Base-by-base conservation (phyloP, 352 stramenopile species). In the Globisporangium yorkense region DNA sequence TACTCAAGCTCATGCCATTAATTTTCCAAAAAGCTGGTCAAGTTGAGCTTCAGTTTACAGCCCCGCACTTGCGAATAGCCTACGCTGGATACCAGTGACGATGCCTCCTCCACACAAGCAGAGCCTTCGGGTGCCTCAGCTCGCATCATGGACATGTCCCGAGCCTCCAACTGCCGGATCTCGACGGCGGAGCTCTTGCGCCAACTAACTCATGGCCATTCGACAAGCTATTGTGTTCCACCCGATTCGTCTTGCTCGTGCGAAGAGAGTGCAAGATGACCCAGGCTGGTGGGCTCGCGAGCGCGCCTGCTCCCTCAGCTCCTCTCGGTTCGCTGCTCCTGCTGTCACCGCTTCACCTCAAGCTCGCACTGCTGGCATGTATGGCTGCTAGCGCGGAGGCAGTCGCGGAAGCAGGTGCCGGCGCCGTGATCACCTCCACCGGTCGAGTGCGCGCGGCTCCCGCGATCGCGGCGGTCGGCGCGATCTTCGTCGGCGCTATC, bases 401-500 rank as follows among this genome's bases (percentile, higher is more conserved):
- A 13, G 31, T 58, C 27, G 29, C 56, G 40, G 27, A 57, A 54
- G 57, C 27, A 12, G 51, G 56, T n/a, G 41, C 50, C 21, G 44
- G 41, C 10, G 13, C 39, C 6, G 41, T 82, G 24, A 55, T 80
- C 55, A 75, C 66, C 52, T 75, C 71, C 4, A 54, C 72, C 37
- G 73, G 77, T 20, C 53, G 71, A 43, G 52, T 89, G 4, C 66
- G 77, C 55, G 35, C 86, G 37, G 80, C 67, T 0, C 77, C 77
- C 0, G 64, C 72, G 9, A 61, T 91, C 21, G 63, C 83, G 2
- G 72, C 83, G 0, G 74, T 63, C n/a, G 56, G 76, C 5, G 84
- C 81, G 0, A 58, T 88, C 10, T 35, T 82, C 2, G 61, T 76
- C 9, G 84, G 84, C 9, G 56, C 54, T 1, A 43, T 74, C 39